Base-by-base conservation (phyloP, 2,329 filamentous ascomycete genomes). In the Pseudocercospora macadamiae region DNA sequence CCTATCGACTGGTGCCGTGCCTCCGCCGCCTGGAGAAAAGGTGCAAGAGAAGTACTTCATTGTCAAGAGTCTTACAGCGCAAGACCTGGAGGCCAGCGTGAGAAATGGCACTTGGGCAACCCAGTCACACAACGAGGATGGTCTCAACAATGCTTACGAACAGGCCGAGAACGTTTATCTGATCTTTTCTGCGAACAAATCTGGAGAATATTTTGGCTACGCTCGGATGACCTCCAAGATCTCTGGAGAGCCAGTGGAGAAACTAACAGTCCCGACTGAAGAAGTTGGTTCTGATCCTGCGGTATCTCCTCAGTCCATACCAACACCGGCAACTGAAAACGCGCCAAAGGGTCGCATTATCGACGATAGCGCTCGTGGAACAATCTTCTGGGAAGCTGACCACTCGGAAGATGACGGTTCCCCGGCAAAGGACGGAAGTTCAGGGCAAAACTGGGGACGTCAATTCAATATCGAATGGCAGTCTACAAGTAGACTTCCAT, bases 151-250 rank as follows among this genome's bases (percentile, higher is more conserved):
- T 55, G 93, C 93, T 0, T 97, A 89, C 74, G 83, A 90, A 79
- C 92, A 81, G 8, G 85, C 87, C 12, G 90, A 96, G 54, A 90
- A 89, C 68, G 93, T 97, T 1, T 97, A 93, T 70, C 80, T 97
- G 26, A 86, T 97, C 12, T 97, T 97, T 74, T 97, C 93, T 1
- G 93, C 93, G 10, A 97, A 97, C 75, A 97, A 97, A 71, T 97
- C 93, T 0, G 93, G 93, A 10, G 93, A 97, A 74, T 97, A 97
- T 71, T 97, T 95, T 76, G 93, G 93, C 18, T 97, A 96, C 70
- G 93, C 93, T 18, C 86, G 89, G 34, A 97, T 97, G 93, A 79
- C 82, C 8, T 96, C 93, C 19, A 80, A 86, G 3, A 96, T 97
- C 68, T 87, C 89, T 66, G 84, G 93, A 55, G 89, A 96, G 65